Evolutionary conservation across 306 rosid genomes (phyloP), one percentile per base, ranked within the genome.

Genomic region (Leucaena leucocephala): DNA sequence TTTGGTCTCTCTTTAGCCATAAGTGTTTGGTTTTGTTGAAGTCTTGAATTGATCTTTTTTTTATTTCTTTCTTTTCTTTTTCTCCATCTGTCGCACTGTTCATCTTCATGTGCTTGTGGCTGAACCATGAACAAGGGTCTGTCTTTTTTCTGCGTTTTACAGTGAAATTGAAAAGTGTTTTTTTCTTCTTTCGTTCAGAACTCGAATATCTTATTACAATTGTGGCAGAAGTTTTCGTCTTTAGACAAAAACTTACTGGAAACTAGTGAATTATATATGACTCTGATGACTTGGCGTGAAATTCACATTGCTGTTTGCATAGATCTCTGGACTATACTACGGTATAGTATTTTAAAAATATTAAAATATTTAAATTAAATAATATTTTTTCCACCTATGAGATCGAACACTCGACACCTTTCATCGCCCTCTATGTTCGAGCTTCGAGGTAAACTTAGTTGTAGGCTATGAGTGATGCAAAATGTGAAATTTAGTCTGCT

Each of bases 401-500:
- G 55, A 3, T 14, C 8, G 55, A 49, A 49, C 7, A 14, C 55
- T 12, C 14, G 16, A 15, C 66, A 59, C 17, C 16, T 59, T 27
- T 27, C 38, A 59, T 4, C 39, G 10, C 38, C 11, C 39, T 22
- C 66, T 0, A 59, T 27, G 66, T 27, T 59, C 66, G 66, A 59
- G 66, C 39, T 12, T 59, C 66, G 66, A 59, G 66, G 66, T 12
- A 4, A 27, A 9, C 39, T 59, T 59, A 17, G 6, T 40, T 40
- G 6, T 40, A 40, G 39, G 15, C 40, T 27, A 19, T 22, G 42
- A 34, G 15, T 35, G 71, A 40, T 21, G 71, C 62, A 66, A 63
- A 36, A 45, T 72, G 70, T 68, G 34, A 71, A 45, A n/a, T 72
- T 57, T 67, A 27, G 76, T 52, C 74, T 74, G 70, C 49, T 4